phyloP scores from a whole-genome alignment of 2,329 filamentous ascomycete species.

The Neopestalotiopsis sp. region DNA sequence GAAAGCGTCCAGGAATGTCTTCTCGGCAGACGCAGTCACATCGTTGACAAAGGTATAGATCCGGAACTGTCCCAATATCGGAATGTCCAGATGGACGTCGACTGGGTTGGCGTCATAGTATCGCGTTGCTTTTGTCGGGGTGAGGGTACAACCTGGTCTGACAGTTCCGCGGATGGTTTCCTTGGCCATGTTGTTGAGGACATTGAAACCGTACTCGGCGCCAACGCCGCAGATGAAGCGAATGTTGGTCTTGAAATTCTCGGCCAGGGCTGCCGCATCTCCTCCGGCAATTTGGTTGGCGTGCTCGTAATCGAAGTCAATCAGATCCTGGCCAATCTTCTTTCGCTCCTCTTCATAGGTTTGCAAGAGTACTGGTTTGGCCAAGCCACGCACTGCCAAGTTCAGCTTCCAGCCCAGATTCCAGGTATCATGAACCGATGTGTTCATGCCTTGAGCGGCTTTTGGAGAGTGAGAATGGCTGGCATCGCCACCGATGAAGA shows the following conservation, averaged over 20 bases:
- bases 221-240: conserved; percentile 77
- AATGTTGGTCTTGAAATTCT: conserved; percentile 73
- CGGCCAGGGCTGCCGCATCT: conserved; percentile 65
- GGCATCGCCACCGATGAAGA: conserved; percentile 71
- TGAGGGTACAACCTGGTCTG: conserved; percentile 60
- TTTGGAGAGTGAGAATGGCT: conserved; percentile 68
- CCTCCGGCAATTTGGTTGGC: conserved; percentile 64
- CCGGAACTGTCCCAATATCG: conserved; percentile 77
- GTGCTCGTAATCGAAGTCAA: conserved; percentile 63
- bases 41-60: conserved; percentile 74
- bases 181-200: conserved; percentile 51
- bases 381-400: conserved; percentile 59
- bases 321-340: conserved; percentile 63
- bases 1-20: conserved; percentile 61
- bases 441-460: conserved; percentile 65
- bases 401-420: conserved; percentile 51
- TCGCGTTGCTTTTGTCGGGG: conserved; percentile 73
- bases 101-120: conserved; percentile 81
- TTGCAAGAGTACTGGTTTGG: conserved; percentile 57
- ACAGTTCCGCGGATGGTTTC: conserved; percentile 48
- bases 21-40: conserved; percentile 54
- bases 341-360: conserved; percentile 69
- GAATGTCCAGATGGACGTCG: conserved; percentile 78
- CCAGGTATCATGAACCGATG: conserved; percentile 61
- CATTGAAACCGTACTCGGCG: conserved; percentile 61